These are phyloP conservation scores for Setaria italica DNA, from an alignment of 202 grass and related monocot genomes.

Conservation along the genomic window DNA sequence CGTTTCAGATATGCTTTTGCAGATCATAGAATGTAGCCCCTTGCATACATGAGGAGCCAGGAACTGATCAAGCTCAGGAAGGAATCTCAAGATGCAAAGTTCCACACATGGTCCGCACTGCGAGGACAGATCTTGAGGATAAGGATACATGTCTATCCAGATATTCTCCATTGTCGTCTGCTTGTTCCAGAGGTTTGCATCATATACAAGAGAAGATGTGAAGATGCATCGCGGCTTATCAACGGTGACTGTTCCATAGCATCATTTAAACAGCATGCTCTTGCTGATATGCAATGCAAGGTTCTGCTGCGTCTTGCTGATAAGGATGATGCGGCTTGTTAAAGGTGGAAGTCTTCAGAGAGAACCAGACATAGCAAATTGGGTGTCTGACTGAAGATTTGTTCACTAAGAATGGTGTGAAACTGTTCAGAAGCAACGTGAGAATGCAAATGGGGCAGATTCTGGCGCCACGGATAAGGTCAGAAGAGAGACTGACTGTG, in stretches of 20 bases:
- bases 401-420: constrained; percentile 10
- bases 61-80: constrained; percentile 28
- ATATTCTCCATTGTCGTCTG: constrained; percentile 40
- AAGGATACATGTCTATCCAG: constrained; percentile 49
- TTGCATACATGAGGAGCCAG: constrained; percentile 50
- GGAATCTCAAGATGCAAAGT: constrained; percentile 43
- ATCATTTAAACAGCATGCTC: constrained; percentile 33
- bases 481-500: constrained; percentile 11
- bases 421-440: not conserved
- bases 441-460: constrained; percentile 30
- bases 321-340: constrained; percentile 11
- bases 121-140: constrained; percentile 38
- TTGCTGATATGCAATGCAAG: constrained; percentile 28
- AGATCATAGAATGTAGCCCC: constrained; percentile 22
- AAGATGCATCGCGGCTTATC: constrained; percentile 32
- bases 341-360: constrained; percentile 14
- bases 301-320: not conserved
- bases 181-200: constrained; percentile 31
- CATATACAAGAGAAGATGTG: constrained; percentile 38
- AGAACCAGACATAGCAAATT: not conserved
- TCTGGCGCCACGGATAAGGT: constrained; percentile 4
- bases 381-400: not conserved
- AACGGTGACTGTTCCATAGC: constrained; percentile 29
- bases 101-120: constrained; percentile 31
- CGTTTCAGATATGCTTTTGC: constrained; percentile 35